phyloP scores from a whole-genome alignment of 331 rosid species.

The Rosa hybrid region DNA sequence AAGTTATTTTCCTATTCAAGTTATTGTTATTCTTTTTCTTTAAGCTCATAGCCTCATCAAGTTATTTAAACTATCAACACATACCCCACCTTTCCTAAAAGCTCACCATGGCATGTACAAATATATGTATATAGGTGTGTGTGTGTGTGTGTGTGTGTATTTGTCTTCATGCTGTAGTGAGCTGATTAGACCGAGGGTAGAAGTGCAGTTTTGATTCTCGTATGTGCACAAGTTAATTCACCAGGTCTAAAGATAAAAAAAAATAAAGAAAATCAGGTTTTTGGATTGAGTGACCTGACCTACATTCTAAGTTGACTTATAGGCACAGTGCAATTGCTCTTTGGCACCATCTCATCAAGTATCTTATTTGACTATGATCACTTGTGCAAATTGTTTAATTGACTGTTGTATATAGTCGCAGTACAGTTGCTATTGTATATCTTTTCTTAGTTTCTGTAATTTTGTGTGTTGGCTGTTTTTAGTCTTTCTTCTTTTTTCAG shows the following conservation, averaged over 20 bases:
- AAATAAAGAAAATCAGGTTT: no score
- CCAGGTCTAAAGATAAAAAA: no score
- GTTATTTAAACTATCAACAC: neutral
- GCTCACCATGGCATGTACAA: neutral
- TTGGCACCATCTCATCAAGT: neutral
- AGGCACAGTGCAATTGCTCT: neutral
- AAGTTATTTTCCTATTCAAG: conserved; percentile 41
- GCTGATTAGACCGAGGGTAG: no score
- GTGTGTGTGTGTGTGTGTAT: no score
- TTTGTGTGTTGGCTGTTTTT: neutral
- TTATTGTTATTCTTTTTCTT: conserved; percentile 9
- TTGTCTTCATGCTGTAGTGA: no score
- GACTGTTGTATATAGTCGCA: neutral
- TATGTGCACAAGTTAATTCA: no score
- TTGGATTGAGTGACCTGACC: no score
- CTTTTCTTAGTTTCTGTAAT: neutral
- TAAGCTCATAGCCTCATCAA: neutral
- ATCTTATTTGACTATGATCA: neutral
- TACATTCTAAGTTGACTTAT: neutral
- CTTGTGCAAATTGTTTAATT: neutral
- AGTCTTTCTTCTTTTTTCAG: neutral
- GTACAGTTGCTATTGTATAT: neutral
- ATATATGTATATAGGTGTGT: no score
- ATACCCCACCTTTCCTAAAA: neutral
- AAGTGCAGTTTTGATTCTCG: no score